Conservation (phyloP, 768 basidiomycete species). For the Clavulina sp. region DNA sequence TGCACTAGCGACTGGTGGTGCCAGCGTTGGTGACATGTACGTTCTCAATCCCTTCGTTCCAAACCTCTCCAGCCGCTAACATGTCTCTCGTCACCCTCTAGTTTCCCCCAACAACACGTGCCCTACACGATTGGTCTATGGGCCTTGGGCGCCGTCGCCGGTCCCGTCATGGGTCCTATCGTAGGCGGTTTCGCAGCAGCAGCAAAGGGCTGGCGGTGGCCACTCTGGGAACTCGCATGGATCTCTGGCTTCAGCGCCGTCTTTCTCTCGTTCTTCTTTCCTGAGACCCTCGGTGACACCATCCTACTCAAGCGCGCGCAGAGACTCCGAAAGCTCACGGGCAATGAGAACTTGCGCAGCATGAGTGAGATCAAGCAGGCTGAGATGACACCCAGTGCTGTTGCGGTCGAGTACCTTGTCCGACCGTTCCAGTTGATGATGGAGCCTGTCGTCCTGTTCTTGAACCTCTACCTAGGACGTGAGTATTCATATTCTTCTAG, state of each 20-base stretch:
- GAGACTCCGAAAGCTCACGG: conserved; percentile 21
- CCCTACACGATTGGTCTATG: conserved; percentile 19
- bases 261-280: conserved; percentile 18
- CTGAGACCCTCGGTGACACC: conserved; percentile 20
- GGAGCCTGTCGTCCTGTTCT: conserved; percentile 18
- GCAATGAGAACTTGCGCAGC: conserved; percentile 18
- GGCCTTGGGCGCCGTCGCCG: conserved; percentile 14
- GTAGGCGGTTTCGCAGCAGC: conserved; percentile 19
- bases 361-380: conserved; percentile 16
- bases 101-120: conserved; percentile 4
- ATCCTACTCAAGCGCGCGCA: conserved; percentile 22
- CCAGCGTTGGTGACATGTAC: conserved; percentile 18
- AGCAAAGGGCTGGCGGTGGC: conserved; percentile 21
- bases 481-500: neutral
- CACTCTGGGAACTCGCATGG: conserved; percentile 21
- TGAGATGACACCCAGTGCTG: conserved; percentile 10
- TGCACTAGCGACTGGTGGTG: conserved; percentile 21
- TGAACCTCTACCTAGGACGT: conserved; percentile 17
- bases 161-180: conserved; percentile 19
- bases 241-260: conserved; percentile 15
- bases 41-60: neutral
- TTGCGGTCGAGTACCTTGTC: conserved; percentile 14
- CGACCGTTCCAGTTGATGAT: conserved; percentile 16
- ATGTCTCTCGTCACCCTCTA: neutral
- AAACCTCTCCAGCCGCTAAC: no score